Evolutionary conservation across 2,329 filamentous ascomycete genomes (phyloP), one percentile per base, ranked within the genome.

Genomic region (Cercospora zeina): DNA sequence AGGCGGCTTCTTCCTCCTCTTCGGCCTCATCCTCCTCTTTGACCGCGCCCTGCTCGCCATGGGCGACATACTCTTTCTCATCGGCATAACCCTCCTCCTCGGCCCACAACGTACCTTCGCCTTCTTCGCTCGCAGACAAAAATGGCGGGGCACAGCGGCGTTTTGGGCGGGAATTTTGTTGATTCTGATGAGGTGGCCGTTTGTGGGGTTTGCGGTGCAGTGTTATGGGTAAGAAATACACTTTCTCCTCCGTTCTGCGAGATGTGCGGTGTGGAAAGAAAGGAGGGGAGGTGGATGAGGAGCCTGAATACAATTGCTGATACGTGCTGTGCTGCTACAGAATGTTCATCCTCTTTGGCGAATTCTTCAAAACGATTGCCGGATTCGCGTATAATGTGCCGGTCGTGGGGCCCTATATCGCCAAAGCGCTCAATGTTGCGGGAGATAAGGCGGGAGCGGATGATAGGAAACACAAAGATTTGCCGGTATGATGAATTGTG

Each of bases 21-120:
- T 91, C 74, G 95, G 95, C 64, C 91, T 99, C 9, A 84, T 99
- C 78, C 85, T 99, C 79, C 97, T 99, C 81, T 99, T 99, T 81
- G 95, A 99, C 79, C 87, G 95, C 68, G 91, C 95, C 73, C 93
- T 97, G 91, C 87, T 99, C 61, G 93, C 93, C 69, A 97, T 97
- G 95, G 95, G 95, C 80, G 97, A 97, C 75, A 96, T 99, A 77
- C 91, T 99, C 76, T 97, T 99, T 83, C 86, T 99, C 59, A 91
- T 96, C 80, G 95, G 95, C 76, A 86, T 99, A 27, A 96, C 93
- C 31, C 89, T 97, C 63, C 96, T 97, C 72, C 96, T 99, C 79
- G 95, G 95, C 47, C 85, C 91, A 24, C 85, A 89, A 76, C 97
- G 97, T 76, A 97, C 95, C 0, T 82, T 93, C 67, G 82, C 89